Evolutionary conservation across 2,329 filamentous ascomycete species (phyloP), one percentile per base, ranked within the genome.

Genomic region (Neopestalotiopsis clavispora): DNA sequence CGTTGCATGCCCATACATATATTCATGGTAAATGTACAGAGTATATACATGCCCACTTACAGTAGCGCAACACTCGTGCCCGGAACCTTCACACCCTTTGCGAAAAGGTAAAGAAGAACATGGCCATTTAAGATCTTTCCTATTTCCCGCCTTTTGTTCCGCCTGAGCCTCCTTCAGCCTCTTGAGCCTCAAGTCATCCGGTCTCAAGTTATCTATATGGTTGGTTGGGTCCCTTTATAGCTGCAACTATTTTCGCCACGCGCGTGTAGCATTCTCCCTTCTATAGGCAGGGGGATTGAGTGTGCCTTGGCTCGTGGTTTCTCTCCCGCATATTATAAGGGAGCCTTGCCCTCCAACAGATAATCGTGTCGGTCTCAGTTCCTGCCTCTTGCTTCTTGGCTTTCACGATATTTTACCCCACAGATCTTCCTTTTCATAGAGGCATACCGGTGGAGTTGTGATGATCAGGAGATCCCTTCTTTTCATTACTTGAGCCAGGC

Each of bases 191-290:
- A n/a, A 20, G 59, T 62, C 59, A 62, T 20, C 59, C 59, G 59
- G 32, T 62, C 59, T 62, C 28, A n/a, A 4, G 30, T 52, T 52
- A n/a, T 9, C 45, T 52, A 52, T 20, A 23, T 30, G 59, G 57
- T 34, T 59, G 23, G 57, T 23, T 40, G 34, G 23, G 57, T 17
- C 59, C 9, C 28, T 17, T 62, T 17, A 62, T 40, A 40, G 28
- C 32, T 59, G 45, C 17, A n/a, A 52, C 45, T 20, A 20, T 17
- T 59, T 59, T 58, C 30, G 59, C 59, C 59, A 62, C 59, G 59
- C 59, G 59, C 28, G 9, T 23, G 2, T 10, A 20, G 30, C 30
- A 62, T 38, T 23, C 30, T 17, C 4, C 23, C 23, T 28, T 59
- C 12, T 59, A 30, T 34, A 59, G 57, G 9, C 57, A 14, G 57